These are phyloP conservation scores for Irpex sp. DNA, from an alignment of 1,284 basidiomycete species.

Conservation along the genomic window DNA sequence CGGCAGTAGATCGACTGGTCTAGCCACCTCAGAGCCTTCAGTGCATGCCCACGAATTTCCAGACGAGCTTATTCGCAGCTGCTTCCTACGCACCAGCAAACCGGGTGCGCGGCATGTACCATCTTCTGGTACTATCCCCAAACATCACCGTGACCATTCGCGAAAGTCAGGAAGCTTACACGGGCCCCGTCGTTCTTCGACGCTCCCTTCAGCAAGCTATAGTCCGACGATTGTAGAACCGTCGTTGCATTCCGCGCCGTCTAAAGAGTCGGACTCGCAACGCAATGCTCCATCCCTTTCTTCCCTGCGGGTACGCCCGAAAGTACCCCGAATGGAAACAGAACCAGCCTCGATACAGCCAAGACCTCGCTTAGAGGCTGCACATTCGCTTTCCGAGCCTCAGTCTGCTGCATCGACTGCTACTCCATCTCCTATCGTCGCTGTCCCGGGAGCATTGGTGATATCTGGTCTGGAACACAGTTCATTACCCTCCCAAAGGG, in stretches of 20 bases:
- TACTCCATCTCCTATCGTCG: not conserved
- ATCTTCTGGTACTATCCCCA: slow-evolving; percentile 7
- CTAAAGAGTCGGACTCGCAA: slow-evolving; percentile 17
- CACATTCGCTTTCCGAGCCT: not conserved
- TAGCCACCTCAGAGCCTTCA: not conserved
- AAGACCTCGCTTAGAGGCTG: not conserved
- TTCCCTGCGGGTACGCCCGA: slow-evolving; percentile 22
- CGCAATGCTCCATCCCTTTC: slow-evolving; percentile 25
- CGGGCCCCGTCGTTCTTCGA: slow-evolving; percentile 20
- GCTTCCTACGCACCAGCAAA: slow-evolving; percentile 39
- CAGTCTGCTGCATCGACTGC: not conserved
- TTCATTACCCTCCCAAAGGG: slow-evolving; percentile 50
- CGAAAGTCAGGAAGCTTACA: slow-evolving; percentile 10
- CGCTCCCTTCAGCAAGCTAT: slow-evolving; percentile 13
- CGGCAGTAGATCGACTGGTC: not conserved
- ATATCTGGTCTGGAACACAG: slow-evolving; percentile 67
- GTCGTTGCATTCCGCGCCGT: slow-evolving; percentile 5
- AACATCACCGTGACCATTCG: slow-evolving; percentile 14
- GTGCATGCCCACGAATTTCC: slow-evolving; percentile 14
- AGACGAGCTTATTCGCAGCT: slow-evolving; percentile 46
- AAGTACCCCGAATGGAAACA: slow-evolving; percentile 19
- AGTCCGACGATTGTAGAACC: not conserved
- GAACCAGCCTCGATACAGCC: slow-evolving; percentile 15
- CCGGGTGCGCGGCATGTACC: slow-evolving; percentile 15
- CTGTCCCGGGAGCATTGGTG: slow-evolving; percentile 60